Base-by-base conservation (phyloP, 1,139 yeast genomes). In the Yamadazyma diospyri region DNA sequence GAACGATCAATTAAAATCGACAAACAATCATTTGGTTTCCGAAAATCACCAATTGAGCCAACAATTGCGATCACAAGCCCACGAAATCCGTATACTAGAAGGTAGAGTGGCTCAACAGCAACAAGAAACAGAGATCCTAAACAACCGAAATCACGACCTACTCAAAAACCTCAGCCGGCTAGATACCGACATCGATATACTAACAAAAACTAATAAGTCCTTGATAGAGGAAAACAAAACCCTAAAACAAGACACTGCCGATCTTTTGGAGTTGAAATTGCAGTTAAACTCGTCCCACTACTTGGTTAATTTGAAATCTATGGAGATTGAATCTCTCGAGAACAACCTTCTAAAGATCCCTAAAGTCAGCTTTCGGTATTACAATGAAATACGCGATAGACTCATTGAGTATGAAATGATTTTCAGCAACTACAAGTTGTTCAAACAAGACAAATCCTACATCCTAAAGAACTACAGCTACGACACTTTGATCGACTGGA, bases 401-500 rank as follows among this genome's bases (percentile, higher is more conserved):
- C 25, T 45, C 7, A 18, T 22, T 9, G 42, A 42, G 13, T 45
- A 42, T 24, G 33, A 31, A 16, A 22, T 13, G 18, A 27, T 31
- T 6, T 35, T 35, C 16, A 22, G 28, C 9, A 35, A 32, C 26
- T 35, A 35, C 23, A 35, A 35, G 17, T 20, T 35, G 12, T 35
- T 35, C 35, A 35, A 35, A 25, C 35, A 38, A 8, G 31, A 33
- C n/a, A 32, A 30, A 27, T 17, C 28, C 7, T 32, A 25, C 23
- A 36, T 27, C 4, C 16, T 23, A 14, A 32, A 31, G 9, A 32
- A 34, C 19, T 43, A 41, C 27, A 36, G 42, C 23, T 35, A 36
- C 25, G 38, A 38, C 4, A 41, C 33, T 19, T 32, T 41, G 3
- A 22, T 33, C n/a, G 47, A 42, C 21, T 27, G 41, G 27, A 41